Evolutionary conservation across 2,329 filamentous ascomycete genomes (phyloP).

Genomic region (Alternaria conjuncta): DNA sequence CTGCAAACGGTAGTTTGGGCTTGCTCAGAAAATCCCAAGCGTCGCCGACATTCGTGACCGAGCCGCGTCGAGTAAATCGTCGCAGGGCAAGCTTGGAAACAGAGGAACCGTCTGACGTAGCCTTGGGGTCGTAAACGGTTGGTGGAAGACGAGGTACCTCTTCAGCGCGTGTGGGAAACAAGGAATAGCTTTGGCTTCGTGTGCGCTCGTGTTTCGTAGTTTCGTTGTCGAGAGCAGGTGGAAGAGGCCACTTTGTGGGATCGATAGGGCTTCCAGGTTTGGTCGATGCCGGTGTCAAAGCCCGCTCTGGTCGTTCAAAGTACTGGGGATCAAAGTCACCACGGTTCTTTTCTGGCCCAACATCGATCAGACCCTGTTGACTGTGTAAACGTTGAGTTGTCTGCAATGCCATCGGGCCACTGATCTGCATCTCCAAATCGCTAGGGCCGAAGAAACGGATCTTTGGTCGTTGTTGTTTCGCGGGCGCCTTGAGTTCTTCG

Average conservation of each 20-base stretch:
- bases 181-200: slow-evolving; percentile 45
- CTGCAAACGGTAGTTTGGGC: slow-evolving; percentile 49
- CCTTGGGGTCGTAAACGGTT: slow-evolving; percentile 46
- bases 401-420: slow-evolving; percentile 44
- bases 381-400: slow-evolving; percentile 42
- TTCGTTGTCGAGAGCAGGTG: slow-evolving; percentile 36
- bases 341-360: slow-evolving; percentile 47
- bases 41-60: slow-evolving; percentile 47
- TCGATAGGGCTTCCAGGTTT: slow-evolving; percentile 38
- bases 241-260: slow-evolving; percentile 46
- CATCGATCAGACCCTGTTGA: slow-evolving; percentile 45
- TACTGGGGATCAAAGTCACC: slow-evolving; percentile 44
- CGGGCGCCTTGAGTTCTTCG: slow-evolving; percentile 51
- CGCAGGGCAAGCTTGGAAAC: slow-evolving; percentile 41
- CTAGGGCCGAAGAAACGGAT: slow-evolving; percentile 57
- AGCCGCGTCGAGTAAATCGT: slow-evolving; percentile 42
- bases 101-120: slow-evolving; percentile 18
- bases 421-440: slow-evolving; percentile 51
- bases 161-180: slow-evolving; percentile 49
- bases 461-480: slow-evolving; percentile 56
- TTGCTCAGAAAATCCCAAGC: slow-evolving; percentile 47
- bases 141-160: slow-evolving; percentile 49
- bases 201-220: slow-evolving; percentile 31
- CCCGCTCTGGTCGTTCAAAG: slow-evolving; percentile 41
- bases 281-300: slow-evolving; percentile 37